These are phyloP conservation scores for Radiomyces spectabilis DNA, from an alignment of 192 early-diverging fungal genomes.

Conservation along the genomic window DNA sequence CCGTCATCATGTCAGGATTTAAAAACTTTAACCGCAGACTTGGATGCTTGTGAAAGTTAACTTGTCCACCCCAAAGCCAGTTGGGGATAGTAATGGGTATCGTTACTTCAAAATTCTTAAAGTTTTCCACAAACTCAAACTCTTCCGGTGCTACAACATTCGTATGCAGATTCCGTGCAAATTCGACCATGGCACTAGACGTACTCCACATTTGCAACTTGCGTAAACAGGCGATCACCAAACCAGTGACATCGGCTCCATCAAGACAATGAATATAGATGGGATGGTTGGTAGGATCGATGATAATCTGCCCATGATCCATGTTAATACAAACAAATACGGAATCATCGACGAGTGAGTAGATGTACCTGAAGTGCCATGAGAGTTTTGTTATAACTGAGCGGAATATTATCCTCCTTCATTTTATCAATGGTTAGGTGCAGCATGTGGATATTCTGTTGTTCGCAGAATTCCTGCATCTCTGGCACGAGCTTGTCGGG, in stretches of 20 bases:
- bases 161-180: conserved; percentile 49
- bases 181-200: conserved; percentile 64
- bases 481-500: conserved; percentile 60
- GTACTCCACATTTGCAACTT: conserved; percentile 88
- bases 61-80: conserved; percentile 65
- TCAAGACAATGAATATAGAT: conserved; percentile 90
- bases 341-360: background rate
- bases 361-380: conserved; percentile 49
- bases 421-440: conserved; percentile 72
- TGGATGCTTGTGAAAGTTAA: conserved; percentile 60
- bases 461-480: conserved; percentile 55
- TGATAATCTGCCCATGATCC: conserved; percentile 71
- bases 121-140: conserved; percentile 73
- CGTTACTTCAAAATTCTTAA: conserved; percentile 50
- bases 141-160: conserved; percentile 61
- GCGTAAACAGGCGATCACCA: conserved; percentile 78
- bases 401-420: conserved; percentile 77
- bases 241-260: conserved; percentile 78
- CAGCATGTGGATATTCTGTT: conserved; percentile 56
- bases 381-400: conserved; percentile 67
- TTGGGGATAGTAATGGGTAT: conserved; percentile 47
- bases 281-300: conserved; percentile 65
- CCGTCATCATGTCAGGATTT: conserved; percentile 29
- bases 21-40: conserved; percentile 53
- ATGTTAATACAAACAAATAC: conserved; percentile 1